These are phyloP conservation scores for Candida nonsorbophila DNA, from an alignment of 805 yeast genomes.

Conservation along the genomic window DNA sequence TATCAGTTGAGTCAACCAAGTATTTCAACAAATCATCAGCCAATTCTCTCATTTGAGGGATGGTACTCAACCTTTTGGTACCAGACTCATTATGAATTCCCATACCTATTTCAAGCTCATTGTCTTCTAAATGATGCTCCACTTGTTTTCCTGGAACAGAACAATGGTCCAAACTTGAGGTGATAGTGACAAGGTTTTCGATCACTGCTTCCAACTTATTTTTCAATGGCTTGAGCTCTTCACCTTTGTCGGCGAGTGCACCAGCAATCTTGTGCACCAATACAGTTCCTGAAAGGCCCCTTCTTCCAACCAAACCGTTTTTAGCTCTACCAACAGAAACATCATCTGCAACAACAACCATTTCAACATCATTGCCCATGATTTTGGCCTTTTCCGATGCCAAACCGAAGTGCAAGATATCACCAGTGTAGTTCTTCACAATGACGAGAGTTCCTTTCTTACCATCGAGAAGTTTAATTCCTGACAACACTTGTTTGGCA, in stretches of 20 bases:
- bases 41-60: constrained; percentile 59
- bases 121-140: constrained; percentile 30
- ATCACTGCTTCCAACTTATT: constrained; percentile 55
- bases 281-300: constrained; percentile 83
- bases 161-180: constrained; percentile 77
- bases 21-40: constrained; percentile 48
- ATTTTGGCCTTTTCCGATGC: constrained; percentile 79
- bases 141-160: constrained; percentile 72
- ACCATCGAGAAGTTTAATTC: constrained; percentile 42
- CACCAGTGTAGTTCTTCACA: constrained; percentile 87
- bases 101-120: constrained; percentile 79
- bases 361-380: constrained; percentile 57
- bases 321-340: constrained; percentile 82
- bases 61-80: constrained; percentile 38
- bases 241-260: too few relatives aligned
- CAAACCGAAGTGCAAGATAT: constrained; percentile 77
- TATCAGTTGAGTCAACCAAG: constrained; percentile 53
- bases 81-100: constrained; percentile 93
- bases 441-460: constrained; percentile 63
- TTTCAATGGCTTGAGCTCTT: too few relatives aligned
- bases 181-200: constrained; percentile 68
- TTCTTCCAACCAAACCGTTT: constrained; percentile 83
- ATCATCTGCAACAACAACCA: constrained; percentile 77
- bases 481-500: constrained; percentile 67
- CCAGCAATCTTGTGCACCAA: constrained; percentile 81